Percentiles rank a stretch among this genome's conserved stretches.
Conservation (phyloP, 192 early-diverging fungal genomes). For the Piromyces finnis region DNA sequence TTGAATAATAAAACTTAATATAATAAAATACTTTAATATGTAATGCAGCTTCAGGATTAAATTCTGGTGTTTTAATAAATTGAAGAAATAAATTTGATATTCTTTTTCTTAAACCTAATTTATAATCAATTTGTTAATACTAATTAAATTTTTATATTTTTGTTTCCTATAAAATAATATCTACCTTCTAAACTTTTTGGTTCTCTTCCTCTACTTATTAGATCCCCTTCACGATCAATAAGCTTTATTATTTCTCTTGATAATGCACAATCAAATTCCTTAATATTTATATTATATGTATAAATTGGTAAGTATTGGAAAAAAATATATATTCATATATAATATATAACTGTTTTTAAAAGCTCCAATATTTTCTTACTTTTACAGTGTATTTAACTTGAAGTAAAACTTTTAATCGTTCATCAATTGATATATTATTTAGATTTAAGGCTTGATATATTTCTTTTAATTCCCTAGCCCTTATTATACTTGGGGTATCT, state of each 20-base stretch:
- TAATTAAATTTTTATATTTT: slow-evolving; percentile 1
- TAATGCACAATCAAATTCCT: slow-evolving; percentile 40
- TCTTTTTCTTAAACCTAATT: slow-evolving; percentile 28
- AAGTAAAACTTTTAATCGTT: slow-evolving; percentile 31
- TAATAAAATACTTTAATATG: slow-evolving; percentile 16
- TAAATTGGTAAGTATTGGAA: too few species aligned
- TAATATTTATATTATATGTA: too few species aligned
- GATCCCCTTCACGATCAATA: slow-evolving; percentile 38
- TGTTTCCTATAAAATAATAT: not conserved
- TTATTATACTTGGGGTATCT: slow-evolving; percentile 34
- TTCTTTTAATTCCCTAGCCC: slow-evolving; percentile 35
- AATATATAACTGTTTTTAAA: too few species aligned
- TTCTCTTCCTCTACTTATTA: slow-evolving; percentile 27
- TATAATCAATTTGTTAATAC: too few species aligned
- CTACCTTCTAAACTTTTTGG: slow-evolving; percentile 30
- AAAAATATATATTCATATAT: too few species aligned
- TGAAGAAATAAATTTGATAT: slow-evolving; percentile 34
- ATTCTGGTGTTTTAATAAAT: slow-evolving; percentile 39
- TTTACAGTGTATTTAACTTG: slow-evolving; percentile 47
- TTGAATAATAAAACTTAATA: not conserved
- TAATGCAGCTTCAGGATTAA: slow-evolving; percentile 29
- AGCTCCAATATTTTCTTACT: too few species aligned
- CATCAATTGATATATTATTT: slow-evolving; percentile 25
- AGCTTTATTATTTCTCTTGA: slow-evolving; percentile 36
- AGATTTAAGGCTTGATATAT: slow-evolving; percentile 33